Percentiles rank a stretch among this genome's conserved stretches.
phyloP scores from a whole-genome alignment of 345 rosid species.

The Gossypium arboreum region DNA sequence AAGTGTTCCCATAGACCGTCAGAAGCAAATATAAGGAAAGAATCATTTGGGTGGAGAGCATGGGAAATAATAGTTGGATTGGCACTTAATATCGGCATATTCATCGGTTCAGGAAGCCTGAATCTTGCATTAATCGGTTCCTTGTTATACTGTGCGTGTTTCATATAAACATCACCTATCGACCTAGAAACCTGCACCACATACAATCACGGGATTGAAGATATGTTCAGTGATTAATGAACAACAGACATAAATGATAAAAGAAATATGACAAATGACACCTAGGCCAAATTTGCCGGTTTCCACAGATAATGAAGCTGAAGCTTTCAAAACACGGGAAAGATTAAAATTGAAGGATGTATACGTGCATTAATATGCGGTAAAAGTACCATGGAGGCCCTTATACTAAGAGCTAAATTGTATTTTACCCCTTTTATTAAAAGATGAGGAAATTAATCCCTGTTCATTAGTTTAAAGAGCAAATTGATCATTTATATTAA shows the following conservation, averaged over 20 bases:
- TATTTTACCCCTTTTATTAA: too few species aligned
- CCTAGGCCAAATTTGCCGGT: neutral
- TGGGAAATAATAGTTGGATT: conserved; percentile 60
- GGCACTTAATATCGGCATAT: conserved; percentile 71
- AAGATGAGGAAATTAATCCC: too few species aligned
- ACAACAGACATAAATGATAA: neutral
- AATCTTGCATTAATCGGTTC: conserved; percentile 64
- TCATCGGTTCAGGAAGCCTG: conserved; percentile 72
- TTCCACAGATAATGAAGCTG: neutral
- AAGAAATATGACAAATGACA: neutral
- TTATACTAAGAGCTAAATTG: too few species aligned
- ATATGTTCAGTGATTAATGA: neutral
- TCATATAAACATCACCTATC: conserved; percentile 84
- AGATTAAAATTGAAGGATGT: neutral
- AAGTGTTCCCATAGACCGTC: conserved; percentile 97
- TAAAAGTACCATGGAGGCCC: too few species aligned
- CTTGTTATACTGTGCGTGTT: conserved; percentile 53
- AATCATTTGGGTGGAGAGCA: conserved; percentile 71
- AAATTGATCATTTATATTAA: too few species aligned
- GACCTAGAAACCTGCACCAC: conserved; percentile 74
- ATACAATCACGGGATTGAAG: conserved; percentile 14
- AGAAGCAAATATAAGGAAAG: conserved; percentile 88
- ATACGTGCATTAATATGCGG: neutral
- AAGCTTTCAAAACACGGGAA: neutral
- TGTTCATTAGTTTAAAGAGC: too few species aligned